Evolutionary conservation across 176 grass and related monocot genomes (phyloP).

Genomic region (Tillandsia leiboldiana): DNA sequence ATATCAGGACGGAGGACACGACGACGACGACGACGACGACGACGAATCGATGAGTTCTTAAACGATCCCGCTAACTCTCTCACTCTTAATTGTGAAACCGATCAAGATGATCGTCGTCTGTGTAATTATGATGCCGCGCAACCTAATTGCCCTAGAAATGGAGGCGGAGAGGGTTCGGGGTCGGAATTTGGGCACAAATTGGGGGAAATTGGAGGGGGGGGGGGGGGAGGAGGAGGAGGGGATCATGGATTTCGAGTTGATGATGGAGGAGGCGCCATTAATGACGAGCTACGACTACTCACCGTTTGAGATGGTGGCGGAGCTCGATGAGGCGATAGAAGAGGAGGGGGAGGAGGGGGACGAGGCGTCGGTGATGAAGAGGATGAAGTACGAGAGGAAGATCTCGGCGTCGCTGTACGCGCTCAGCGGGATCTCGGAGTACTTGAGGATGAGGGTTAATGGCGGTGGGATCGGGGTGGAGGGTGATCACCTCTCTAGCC

Average conservation of each 20-base stretch:
- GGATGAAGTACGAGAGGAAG: constrained; percentile 28
- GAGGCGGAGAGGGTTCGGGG: background rate
- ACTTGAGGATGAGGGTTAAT: constrained; percentile 8
- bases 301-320: constrained; percentile 22
- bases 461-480: background rate
- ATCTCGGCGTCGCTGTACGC: constrained; percentile 19
- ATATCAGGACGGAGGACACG: background rate
- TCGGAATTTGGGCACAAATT: background rate
- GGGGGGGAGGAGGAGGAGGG: constrained; percentile 14
- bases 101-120: background rate
- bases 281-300: constrained; percentile 2
- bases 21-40: too few species aligned
- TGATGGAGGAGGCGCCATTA: constrained; percentile 43
- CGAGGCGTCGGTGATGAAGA: constrained; percentile 18
- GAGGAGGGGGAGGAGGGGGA: background rate
- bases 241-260: constrained; percentile 48
- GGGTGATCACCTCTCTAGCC: constrained; percentile 40
- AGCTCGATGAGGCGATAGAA: constrained; percentile 7
- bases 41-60: constrained; percentile 47
- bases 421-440: constrained; percentile 19
- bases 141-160: background rate
- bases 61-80: constrained; percentile 12
- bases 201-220: background rate
- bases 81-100: constrained; percentile 17
- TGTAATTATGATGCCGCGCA: background rate